Percentiles rank a stretch among this genome's conserved stretches.
These are phyloP conservation scores for Tritrichomonas foetus DNA, from an alignment of 208 protist species.

Conservation along the genomic window DNA sequence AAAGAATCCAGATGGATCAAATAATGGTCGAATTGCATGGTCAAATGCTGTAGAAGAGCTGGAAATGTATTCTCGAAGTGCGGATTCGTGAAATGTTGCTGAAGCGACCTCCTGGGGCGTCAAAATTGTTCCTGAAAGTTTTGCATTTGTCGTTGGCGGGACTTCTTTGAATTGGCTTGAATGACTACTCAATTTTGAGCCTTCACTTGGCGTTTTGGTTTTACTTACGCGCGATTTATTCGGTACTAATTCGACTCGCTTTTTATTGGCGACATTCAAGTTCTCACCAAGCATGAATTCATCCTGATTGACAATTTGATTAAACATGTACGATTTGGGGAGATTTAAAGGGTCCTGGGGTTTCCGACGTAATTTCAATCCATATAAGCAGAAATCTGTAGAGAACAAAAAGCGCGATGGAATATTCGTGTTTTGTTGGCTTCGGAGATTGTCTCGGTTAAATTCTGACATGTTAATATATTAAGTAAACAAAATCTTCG, in stretches of 20 bases:
- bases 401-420: not conserved
- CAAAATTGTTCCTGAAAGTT: not conserved
- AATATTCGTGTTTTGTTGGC: too few relatives aligned
- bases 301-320: not conserved
- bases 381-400: slow-evolving; percentile 6
- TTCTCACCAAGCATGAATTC: slow-evolving; percentile 8
- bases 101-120: not conserved
- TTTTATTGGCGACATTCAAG: not conserved
- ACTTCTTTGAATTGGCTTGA: too few relatives aligned
- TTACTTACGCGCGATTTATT: not conserved
- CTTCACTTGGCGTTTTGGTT: not conserved
- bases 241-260: too few relatives aligned
- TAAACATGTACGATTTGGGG: not conserved
- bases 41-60: too few relatives aligned
- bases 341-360: not conserved
- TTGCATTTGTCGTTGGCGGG: too few relatives aligned
- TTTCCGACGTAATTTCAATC: not conserved
- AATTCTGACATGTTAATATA: too few relatives aligned
- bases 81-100: not conserved
- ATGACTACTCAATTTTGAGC: not conserved
- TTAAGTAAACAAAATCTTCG: too few relatives aligned
- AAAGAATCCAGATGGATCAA: not conserved
- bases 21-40: not conserved
- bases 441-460: too few relatives aligned
- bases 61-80: too few relatives aligned